Conservation (phyloP, 139 green algal genomes). For the Volvox reticuliferus region DNA sequence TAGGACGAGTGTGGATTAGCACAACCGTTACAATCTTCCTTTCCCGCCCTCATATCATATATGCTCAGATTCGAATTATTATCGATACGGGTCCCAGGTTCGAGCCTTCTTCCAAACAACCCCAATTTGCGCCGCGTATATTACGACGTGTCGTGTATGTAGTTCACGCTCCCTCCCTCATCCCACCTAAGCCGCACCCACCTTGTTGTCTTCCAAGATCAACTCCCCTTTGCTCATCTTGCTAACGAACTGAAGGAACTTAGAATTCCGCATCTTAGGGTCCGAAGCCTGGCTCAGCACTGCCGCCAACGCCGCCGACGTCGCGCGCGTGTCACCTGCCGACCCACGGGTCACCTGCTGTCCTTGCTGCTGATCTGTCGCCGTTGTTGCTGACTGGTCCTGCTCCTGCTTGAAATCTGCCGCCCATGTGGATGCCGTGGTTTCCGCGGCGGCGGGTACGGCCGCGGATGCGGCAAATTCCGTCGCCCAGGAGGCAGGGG, state of each 20-base stretch:
- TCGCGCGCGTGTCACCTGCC: conserved; percentile 41
- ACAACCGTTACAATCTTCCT: too few species aligned
- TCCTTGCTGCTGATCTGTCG: conserved; percentile 1
- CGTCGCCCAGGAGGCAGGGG: conserved; percentile 2
- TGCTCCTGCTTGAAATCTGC: conserved; percentile 59
- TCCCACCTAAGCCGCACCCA: conserved; percentile 40
- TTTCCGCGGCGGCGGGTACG: background rate
- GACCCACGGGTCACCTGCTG: background rate
- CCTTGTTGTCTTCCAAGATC: conserved; percentile 85
- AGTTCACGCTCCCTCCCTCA: background rate
- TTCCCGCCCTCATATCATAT: too few species aligned
- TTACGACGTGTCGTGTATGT: too few species aligned
- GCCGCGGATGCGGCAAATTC: background rate
- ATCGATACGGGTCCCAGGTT: too few species aligned
- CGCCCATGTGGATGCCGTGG: conserved; percentile 48
- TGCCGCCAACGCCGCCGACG: conserved; percentile 69
- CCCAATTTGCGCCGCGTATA: too few species aligned
- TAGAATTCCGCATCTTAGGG: conserved; percentile 89
- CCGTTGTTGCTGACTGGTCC: conserved; percentile 3
- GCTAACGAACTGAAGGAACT: conserved; percentile 96
- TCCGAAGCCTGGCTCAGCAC: conserved; percentile 70
- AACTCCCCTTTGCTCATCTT: conserved; percentile 95
- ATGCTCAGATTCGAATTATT: too few species aligned
- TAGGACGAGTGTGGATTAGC: too few species aligned
- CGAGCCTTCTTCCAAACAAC: too few species aligned